Conservation (phyloP, 768 basidiomycete species). For the Leccinum rimulosum region DNA sequence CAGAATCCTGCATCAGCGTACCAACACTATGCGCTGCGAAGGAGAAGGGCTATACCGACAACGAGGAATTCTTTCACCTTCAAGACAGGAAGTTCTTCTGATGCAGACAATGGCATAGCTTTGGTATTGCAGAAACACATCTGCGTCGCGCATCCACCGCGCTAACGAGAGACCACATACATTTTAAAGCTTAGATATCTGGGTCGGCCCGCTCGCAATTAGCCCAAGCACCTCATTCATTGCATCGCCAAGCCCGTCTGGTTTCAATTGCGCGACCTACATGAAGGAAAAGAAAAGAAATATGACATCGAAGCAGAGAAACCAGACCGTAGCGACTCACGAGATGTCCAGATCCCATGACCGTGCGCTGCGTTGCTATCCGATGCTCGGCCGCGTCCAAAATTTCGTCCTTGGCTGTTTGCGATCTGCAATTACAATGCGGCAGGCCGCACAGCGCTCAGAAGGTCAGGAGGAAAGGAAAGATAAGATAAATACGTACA, state of each 20-base stretch:
- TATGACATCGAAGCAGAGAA: not conserved
- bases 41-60: not conserved
- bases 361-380: slow-evolving; percentile 18
- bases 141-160: not conserved
- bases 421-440: slow-evolving; percentile 17
- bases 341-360: slow-evolving; percentile 31
- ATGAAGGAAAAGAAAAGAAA: not conserved
- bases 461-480: not conserved
- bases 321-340: slow-evolving; percentile 9
- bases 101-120: not conserved
- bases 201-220: slow-evolving; percentile 4
- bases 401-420: slow-evolving; percentile 26
- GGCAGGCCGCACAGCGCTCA: not conserved
- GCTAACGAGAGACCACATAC: not conserved
- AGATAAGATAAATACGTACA: slow-evolving; percentile 15
- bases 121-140: not conserved
- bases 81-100: not conserved
- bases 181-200: slow-evolving; percentile 16
- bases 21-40: not conserved
- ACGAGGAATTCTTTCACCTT: not conserved
- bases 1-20: not conserved
- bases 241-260: slow-evolving; percentile 25
- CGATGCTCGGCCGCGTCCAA: slow-evolving; percentile 26
- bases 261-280: slow-evolving; percentile 30
- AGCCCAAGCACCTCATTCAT: slow-evolving; percentile 24